Evolutionary conservation across 441 rosid species (phyloP).

Genomic region (Breynia disticha): DNA sequence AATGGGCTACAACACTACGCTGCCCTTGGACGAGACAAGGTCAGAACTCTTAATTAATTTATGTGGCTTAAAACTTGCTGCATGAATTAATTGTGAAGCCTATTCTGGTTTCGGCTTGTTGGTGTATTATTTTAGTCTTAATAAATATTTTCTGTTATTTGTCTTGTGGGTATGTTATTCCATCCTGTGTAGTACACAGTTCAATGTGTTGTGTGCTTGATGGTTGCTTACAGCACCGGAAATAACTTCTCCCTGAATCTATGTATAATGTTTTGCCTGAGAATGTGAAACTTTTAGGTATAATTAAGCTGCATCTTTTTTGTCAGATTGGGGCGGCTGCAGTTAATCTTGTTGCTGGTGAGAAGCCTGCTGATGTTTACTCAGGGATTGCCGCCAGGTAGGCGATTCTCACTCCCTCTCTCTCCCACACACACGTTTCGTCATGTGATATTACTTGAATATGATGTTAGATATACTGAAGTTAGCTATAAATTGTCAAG

Average conservation of each 20-base stretch:
- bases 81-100: not conserved
- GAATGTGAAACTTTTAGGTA: not conserved
- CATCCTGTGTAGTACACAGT: no score
- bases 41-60: constrained; percentile 19
- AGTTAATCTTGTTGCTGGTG: constrained; percentile 86
- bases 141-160: no score
- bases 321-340: constrained; percentile 90
- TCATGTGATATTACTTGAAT: no score
- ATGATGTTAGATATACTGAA: no score
- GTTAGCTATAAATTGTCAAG: no score
- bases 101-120: not conserved
- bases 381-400: constrained; percentile 92
- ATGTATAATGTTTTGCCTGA: no score
- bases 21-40: constrained; percentile 97
- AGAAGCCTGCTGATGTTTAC: constrained; percentile 91
- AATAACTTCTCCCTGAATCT: no score
- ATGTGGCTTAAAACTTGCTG: not conserved
- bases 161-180: no score
- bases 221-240: no score
- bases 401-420: constrained; percentile 14
- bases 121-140: not conserved
- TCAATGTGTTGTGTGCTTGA: no score
- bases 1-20: constrained; percentile 99
- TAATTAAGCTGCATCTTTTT: constrained; percentile 17
- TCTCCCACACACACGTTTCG: not conserved